A percentile compares a stretch with the other conserved stretches of the same genome.
phyloP scores from a whole-genome alignment of 768 basidiomycete species.

The Pluteus cervinus region DNA sequence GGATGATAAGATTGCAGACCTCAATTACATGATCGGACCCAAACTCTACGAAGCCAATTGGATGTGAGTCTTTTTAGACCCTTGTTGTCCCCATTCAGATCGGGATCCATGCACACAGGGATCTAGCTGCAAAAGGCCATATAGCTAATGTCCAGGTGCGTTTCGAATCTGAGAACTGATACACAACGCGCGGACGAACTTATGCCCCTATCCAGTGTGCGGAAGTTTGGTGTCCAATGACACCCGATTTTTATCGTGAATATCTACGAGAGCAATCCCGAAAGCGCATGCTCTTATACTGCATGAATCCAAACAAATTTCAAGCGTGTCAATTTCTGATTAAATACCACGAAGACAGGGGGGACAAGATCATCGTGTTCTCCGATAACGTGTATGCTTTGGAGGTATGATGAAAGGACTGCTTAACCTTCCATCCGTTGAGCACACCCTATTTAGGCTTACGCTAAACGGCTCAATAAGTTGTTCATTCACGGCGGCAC shows the following conservation, averaged over 20 bases:
- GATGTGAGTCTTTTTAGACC: conserved; percentile 52
- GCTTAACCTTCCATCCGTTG: background rate
- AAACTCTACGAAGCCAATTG: conserved; percentile 99
- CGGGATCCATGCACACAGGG: conserved; percentile 33
- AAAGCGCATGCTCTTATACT: conserved; percentile 93
- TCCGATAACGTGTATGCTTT: conserved; percentile 97
- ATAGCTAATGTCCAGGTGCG: conserved; percentile 99
- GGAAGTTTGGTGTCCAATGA: conserved; percentile 99
- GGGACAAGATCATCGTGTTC: conserved; percentile 99
- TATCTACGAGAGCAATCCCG: conserved; percentile 90
- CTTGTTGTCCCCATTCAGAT: conserved; percentile 5
- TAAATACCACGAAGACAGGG: conserved; percentile 94
- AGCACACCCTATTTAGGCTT: conserved; percentile 46
- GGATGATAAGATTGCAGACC: conserved; percentile 97
- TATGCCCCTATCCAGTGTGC: conserved; percentile 62
- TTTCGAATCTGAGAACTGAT: conserved; percentile 6
- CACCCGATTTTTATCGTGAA: conserved; percentile 97
- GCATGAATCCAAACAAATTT: conserved; percentile 99
- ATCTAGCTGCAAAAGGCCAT: conserved; percentile 97
- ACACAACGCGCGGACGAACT: conserved; percentile 3
- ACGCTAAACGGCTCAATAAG: conserved; percentile 90
- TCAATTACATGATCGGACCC: conserved; percentile 99
- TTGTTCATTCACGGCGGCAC: conserved; percentile 96
- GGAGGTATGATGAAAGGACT: conserved; percentile 53
- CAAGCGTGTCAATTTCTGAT: conserved; percentile 99